phyloP scores from a whole-genome alignment of 768 basidiomycete species.

The Lactarius evosmus region DNA sequence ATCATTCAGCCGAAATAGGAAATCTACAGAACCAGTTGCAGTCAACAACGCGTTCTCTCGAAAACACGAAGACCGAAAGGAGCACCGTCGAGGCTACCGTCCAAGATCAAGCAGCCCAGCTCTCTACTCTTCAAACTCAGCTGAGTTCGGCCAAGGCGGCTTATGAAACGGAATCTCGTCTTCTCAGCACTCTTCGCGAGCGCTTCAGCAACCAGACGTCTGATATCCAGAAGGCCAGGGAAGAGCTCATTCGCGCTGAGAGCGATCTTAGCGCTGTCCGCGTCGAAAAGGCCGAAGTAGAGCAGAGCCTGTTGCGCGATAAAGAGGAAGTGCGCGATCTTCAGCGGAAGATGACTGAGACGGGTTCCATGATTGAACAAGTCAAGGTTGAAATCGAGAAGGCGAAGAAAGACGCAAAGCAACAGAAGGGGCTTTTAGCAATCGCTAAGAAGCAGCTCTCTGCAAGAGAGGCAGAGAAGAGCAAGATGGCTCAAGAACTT shows the following conservation, averaged over 20 bases:
- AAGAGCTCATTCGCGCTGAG: constrained; percentile 85
- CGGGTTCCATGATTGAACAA: constrained; percentile 64
- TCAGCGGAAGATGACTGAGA: constrained; percentile 80
- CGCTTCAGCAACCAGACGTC: constrained; percentile 62
- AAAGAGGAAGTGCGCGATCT: constrained; percentile 91
- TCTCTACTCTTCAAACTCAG: constrained; percentile 79
- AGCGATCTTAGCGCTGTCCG: constrained; percentile 86
- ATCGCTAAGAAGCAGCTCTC: constrained; percentile 93
- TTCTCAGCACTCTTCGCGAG: constrained; percentile 65
- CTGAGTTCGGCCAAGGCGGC: constrained; percentile 79
- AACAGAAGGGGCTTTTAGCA: constrained; percentile 92
- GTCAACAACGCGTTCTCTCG: constrained; percentile 72
- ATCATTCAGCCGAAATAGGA: constrained; percentile 82
- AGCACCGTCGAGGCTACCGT: constrained; percentile 60
- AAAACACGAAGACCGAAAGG: constrained; percentile 64
- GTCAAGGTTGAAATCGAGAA: constrained; percentile 80
- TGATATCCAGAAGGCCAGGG: constrained; percentile 66
- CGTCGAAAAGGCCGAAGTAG: constrained; percentile 89
- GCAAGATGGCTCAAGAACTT: constrained; percentile 67
- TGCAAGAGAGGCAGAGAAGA: constrained; percentile 74
- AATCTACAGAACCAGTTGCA: constrained; percentile 82
- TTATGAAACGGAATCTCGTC: constrained; percentile 78
- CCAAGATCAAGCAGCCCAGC: constrained; percentile 65
- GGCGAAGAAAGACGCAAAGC: constrained; percentile 88
- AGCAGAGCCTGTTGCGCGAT: constrained; percentile 80